Evolutionary conservation across 805 yeast genomes (phyloP).

Genomic region (Myxozyma nipponensis): DNA sequence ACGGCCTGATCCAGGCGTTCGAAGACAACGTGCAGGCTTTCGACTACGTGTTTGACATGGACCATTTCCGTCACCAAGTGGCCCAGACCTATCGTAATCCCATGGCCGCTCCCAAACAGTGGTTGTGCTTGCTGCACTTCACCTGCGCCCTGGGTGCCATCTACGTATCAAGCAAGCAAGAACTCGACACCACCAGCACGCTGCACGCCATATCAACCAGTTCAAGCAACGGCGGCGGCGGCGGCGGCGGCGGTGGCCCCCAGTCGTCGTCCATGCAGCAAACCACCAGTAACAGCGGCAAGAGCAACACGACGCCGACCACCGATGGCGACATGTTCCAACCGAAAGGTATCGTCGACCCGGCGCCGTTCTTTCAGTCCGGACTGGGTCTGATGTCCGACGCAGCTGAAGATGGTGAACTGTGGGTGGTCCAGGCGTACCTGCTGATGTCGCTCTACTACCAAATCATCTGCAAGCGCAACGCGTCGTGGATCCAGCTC

Average conservation of each 20-base stretch:
- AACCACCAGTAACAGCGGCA: background rate
- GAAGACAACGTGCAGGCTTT: slow-evolving; percentile 42
- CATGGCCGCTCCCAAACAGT: slow-evolving; percentile 30
- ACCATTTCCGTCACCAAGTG: slow-evolving; percentile 34
- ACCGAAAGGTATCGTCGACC: slow-evolving; percentile 22
- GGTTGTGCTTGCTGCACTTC: slow-evolving; percentile 40
- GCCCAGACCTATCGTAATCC: slow-evolving; percentile 39
- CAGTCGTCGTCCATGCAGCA: background rate
- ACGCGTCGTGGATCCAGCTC: slow-evolving; percentile 45
- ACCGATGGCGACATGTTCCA: slow-evolving; percentile 1
- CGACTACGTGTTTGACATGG: slow-evolving; percentile 42
- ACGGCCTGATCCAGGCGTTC: slow-evolving; percentile 37
- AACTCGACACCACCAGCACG: slow-evolving; percentile 31
- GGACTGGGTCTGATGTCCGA: slow-evolving; percentile 38
- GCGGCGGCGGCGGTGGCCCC: slow-evolving; percentile 1
- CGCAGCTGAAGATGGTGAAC: slow-evolving; percentile 40
- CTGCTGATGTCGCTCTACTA: slow-evolving; percentile 42
- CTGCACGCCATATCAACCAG: background rate
- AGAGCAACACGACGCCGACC: background rate
- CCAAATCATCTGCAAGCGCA: slow-evolving; percentile 41
- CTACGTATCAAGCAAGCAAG: slow-evolving; percentile 37
- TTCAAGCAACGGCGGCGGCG: slow-evolving; percentile 26
- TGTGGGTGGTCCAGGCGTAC: slow-evolving; percentile 45
- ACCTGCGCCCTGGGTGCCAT: slow-evolving; percentile 44
- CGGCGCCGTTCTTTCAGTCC: slow-evolving; percentile 39